Conservation (phyloP, 1,284 basidiomycete species). For the Ceraceosorus guamensis region DNA sequence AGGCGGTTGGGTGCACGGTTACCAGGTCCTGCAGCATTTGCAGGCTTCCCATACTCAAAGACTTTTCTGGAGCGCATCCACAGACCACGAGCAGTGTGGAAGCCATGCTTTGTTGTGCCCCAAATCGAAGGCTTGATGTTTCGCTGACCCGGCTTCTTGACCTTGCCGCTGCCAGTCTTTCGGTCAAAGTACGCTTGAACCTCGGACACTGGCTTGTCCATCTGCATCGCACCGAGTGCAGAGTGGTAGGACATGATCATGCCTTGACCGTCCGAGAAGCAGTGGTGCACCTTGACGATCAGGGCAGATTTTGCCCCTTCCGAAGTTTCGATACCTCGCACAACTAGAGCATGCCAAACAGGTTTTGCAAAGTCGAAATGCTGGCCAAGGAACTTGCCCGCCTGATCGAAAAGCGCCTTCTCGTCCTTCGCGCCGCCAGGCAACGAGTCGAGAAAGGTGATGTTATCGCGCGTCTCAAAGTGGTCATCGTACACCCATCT, state of each 20-base stretch:
- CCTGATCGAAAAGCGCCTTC: conserved; percentile 32
- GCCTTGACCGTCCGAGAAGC: conserved; percentile 46
- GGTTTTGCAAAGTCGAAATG: conserved; percentile 47
- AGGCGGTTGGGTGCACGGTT: conserved; percentile 22
- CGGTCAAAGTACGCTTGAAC: conserved; percentile 39
- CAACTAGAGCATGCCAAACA: conserved; percentile 45
- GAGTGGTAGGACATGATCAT: conserved; percentile 48
- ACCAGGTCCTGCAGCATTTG: not conserved
- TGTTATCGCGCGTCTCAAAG: conserved; percentile 43
- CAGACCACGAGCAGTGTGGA: conserved; percentile 38
- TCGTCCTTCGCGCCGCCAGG: conserved; percentile 26
- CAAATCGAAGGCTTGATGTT: conserved; percentile 29
- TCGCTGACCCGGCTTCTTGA: conserved; percentile 36
- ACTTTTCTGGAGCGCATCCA: conserved; percentile 41
- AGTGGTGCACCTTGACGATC: conserved; percentile 49
- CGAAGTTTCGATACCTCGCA: conserved; percentile 39
- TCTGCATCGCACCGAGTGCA: conserved; percentile 37
- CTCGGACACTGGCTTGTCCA: conserved; percentile 31
- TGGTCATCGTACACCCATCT: conserved; percentile 43
- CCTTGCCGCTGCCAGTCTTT: conserved; percentile 12
- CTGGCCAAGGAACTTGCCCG: conserved; percentile 38
- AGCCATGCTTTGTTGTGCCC: conserved; percentile 35
- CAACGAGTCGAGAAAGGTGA: conserved; percentile 20
- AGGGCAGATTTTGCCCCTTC: conserved; percentile 41
- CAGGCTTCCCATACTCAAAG: conserved; percentile 29